These are phyloP conservation scores for Metarhizium humberi DNA, from an alignment of 2,329 filamentous ascomycete species.

Conservation along the genomic window DNA sequence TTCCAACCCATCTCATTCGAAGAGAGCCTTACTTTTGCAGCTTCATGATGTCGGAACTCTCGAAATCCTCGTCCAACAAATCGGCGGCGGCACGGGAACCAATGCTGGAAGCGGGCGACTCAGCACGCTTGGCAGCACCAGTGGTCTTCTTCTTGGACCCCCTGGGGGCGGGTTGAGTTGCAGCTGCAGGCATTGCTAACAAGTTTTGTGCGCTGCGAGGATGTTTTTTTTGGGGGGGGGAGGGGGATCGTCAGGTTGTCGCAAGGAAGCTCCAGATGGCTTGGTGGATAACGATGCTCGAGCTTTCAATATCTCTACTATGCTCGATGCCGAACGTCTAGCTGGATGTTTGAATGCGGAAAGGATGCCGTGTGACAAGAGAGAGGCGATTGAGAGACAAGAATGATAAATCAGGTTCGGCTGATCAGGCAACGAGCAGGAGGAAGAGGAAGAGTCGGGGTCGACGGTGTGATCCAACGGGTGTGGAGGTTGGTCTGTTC, in stretches of 20 bases:
- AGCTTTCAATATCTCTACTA: background rate
- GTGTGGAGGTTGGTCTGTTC: background rate
- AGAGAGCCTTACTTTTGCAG: conserved; percentile 66
- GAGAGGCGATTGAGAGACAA: background rate
- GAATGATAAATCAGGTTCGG: background rate
- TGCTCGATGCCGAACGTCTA: background rate
- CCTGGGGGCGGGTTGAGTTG: conserved; percentile 53
- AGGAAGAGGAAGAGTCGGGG: background rate
- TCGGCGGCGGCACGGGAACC: conserved; percentile 41
- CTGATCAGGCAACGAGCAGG: background rate
- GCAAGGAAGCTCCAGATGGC: background rate
- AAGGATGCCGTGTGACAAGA: background rate
- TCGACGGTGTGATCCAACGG: background rate
- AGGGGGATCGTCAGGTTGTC: conserved; percentile 4
- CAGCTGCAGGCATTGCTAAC: conserved; percentile 50
- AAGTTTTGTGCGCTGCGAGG: conserved; percentile 5
- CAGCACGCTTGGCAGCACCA: conserved; percentile 41
- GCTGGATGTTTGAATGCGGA: background rate
- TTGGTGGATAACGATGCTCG: background rate
- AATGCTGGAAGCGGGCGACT: conserved; percentile 43
- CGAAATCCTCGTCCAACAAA: conserved; percentile 49
- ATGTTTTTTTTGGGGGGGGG: background rate
- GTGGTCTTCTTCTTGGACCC: conserved; percentile 58
- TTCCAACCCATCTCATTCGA: background rate
- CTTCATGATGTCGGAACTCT: conserved; percentile 78